phyloP scores from a whole-genome alignment of 305 asterid species.

The Ilex paraguariensis region DNA sequence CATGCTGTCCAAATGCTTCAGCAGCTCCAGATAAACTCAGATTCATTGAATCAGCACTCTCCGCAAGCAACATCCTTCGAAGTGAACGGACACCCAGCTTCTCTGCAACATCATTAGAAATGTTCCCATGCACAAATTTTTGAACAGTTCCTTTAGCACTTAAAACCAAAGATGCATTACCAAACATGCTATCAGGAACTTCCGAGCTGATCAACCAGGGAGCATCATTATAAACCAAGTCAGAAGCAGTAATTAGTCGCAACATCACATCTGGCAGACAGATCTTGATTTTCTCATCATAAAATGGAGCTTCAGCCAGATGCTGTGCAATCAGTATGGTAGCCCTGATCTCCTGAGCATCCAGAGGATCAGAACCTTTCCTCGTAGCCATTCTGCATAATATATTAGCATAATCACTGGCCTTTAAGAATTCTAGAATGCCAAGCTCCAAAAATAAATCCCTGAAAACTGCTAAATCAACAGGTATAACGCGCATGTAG shows the following conservation, averaged over 20 bases:
- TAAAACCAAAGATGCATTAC: constrained; percentile 37
- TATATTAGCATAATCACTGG: constrained; percentile 81
- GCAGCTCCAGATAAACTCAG: constrained; percentile 97
- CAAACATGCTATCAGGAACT: constrained; percentile 53
- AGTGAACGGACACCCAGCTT: constrained; percentile 95
- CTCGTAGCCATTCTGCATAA: constrained; percentile 66
- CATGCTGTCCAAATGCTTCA: constrained; percentile 99
- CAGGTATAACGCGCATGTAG: constrained; percentile 87
- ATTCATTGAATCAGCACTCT: constrained; percentile 98
- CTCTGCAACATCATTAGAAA: constrained; percentile 96
- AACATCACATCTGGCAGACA: constrained; percentile 87
- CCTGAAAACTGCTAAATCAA: constrained; percentile 88
- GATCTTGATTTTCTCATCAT: constrained; percentile 51
- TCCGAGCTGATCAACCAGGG: constrained; percentile 93
- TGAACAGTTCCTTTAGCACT: constrained; percentile 62
- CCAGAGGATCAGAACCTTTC: constrained; percentile 69
- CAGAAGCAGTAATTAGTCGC: constrained; percentile 59
- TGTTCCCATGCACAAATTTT: constrained; percentile 84
- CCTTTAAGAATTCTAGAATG: constrained; percentile 63
- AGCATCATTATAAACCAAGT: constrained; percentile 88
- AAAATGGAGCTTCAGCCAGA: constrained; percentile 74
- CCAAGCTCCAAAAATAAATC: constrained; percentile 90
- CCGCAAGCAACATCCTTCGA: constrained; percentile 88
- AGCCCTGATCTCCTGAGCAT: constrained; percentile 79
- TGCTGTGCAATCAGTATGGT: constrained; percentile 86